phyloP scores from a whole-genome alignment of 2,329 filamentous ascomycete genomes.

The Juglanconis oblonga region DNA sequence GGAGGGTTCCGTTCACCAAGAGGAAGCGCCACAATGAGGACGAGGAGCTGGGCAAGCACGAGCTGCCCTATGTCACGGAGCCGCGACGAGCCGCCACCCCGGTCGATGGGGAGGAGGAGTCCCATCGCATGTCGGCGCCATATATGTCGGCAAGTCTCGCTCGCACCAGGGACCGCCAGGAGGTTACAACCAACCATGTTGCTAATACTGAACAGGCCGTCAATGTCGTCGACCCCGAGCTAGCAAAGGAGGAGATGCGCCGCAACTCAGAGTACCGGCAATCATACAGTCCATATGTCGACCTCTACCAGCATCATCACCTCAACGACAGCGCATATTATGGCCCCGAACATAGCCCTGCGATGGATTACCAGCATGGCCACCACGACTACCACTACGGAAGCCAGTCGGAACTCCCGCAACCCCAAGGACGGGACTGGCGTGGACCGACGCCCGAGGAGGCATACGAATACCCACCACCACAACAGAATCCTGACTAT shows the following conservation, averaged over 20 bases:
- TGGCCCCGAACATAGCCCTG: background rate
- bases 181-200: background rate
- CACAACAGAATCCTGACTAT: background rate
- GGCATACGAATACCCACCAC: background rate
- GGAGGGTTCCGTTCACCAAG: conserved; percentile 15
- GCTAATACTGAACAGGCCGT: background rate
- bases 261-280: background rate
- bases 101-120: background rate
- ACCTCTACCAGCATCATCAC: background rate
- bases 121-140: background rate
- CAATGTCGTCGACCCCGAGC: conserved; percentile 2
- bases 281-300: background rate
- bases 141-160: conserved; percentile 11
- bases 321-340: background rate
- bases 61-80: conserved; percentile 10
- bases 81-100: background rate
- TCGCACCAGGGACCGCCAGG: no score
- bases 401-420: background rate
- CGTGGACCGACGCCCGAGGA: background rate
- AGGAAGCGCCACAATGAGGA: conserved; percentile 14
- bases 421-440: background rate
- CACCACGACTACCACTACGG: background rate
- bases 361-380: background rate
- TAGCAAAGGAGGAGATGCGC: background rate
- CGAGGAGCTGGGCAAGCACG: conserved; percentile 13